Base-by-base conservation (phyloP, 2,329 filamentous ascomycete species). In the Falciphora oryzae region DNA sequence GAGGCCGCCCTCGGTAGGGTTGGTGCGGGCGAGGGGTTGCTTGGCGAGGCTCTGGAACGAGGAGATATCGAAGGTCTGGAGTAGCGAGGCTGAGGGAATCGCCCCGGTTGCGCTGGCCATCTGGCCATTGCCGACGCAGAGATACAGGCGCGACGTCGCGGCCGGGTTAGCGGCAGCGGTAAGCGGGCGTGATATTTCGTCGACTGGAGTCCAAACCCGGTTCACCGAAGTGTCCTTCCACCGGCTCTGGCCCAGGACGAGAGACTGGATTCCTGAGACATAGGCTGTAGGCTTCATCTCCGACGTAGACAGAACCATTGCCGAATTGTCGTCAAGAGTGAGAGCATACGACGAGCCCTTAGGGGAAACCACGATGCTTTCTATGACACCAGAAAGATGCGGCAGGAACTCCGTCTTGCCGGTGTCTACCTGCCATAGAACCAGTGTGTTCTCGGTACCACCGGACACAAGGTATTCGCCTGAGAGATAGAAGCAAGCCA, bases 381-480 rank as follows among this genome's bases (percentile, higher is more conserved):
- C 90, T 50, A 99, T 90, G 31, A 88, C 87, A 7, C 92, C 91
- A 29, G 91, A 89, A 65, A 99, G 82, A 82, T 98, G 93, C n/a
- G 95, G 95, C 32, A 99, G 80, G 72, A 89, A 92, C 72, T 95
- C 90, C 71, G 87, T 87, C 73, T 89, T 89, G 67, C 88, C 88
- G 0, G 94, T 97, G 69, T 96, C 91, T 65, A 97, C 81, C 76
- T 99, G 95, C 93, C 93, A 98, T 38, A 97, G 80, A 11, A 97
- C 91, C 57, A 99, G 81, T 27, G 92, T 90, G 10, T 92, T 93
- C 77, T 99, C 95, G 28, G 88, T 87, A 38, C 95, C 95, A 72
- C 95, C 95, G 65, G 95, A 98, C 63, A 99, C 89, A 66, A 99
- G 78, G 75, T 99, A 99, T 73, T 97, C 93, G 62, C 92, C 91